Percentiles rank a stretch among this genome's conserved stretches.
Evolutionary conservation across 352 stramenopile species (phyloP).

Genomic region (Globisporangium carolinianum): DNA sequence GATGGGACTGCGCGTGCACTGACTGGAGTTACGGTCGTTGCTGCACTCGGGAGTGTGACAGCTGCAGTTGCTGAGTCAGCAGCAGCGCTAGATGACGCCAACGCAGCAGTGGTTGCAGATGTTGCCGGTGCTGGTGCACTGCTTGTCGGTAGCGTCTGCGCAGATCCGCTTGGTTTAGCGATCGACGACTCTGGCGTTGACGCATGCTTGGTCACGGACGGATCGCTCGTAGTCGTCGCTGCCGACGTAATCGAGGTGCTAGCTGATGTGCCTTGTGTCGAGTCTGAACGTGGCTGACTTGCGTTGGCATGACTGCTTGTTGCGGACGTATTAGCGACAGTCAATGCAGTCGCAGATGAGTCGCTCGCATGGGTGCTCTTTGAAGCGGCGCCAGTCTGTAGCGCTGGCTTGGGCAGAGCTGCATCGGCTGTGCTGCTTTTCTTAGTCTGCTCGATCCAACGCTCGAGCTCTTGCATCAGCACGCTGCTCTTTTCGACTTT

Average conservation of each 20-base stretch:
- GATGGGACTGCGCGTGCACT: not conserved
- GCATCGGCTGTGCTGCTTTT: not conserved
- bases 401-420: not conserved
- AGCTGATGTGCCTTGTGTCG: too few species aligned
- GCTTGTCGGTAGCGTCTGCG: not conserved
- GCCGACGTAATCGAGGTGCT: too few species aligned
- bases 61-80: too few species aligned
- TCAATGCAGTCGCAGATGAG: not conserved
- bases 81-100: too few species aligned
- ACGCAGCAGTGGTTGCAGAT: too few species aligned
- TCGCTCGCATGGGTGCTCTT: not conserved
- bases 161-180: not conserved
- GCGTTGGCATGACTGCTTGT: too few species aligned
- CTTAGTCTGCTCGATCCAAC: constrained; percentile 15
- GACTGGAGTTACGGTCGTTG: not conserved
- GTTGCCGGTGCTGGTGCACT: not conserved
- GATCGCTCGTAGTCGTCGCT: not conserved
- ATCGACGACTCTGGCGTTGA: not conserved
- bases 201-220: not conserved
- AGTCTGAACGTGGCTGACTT: too few species aligned
- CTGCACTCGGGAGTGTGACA: not conserved
- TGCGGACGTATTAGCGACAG: too few species aligned
- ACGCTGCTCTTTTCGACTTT: constrained; percentile 11
- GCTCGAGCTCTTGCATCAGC: constrained; percentile 18
- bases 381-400: too few species aligned